phyloP scores from a whole-genome alignment of 2,329 filamentous ascomycete species.

The Aspergillus flavus region DNA sequence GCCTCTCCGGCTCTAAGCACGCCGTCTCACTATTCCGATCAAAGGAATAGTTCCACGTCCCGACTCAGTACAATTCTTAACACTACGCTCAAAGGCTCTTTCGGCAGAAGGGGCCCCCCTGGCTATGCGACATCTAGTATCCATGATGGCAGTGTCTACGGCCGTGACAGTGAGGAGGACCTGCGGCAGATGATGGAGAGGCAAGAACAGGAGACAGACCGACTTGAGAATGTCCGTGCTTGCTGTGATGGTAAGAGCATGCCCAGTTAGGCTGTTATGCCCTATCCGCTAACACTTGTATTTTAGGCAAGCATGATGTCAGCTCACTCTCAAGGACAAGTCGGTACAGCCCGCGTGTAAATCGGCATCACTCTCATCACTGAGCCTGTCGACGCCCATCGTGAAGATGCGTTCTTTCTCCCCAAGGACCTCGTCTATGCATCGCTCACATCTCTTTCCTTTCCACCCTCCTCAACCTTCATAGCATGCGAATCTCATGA shows the following conservation, averaged over 20 bases:
- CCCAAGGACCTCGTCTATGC: conserved; percentile 19
- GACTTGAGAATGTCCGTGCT: conserved; percentile 90
- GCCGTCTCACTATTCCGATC: conserved; percentile 34
- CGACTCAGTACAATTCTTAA: conserved; percentile 53
- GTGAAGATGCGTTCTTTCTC: not conserved
- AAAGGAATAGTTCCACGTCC: conserved; percentile 48
- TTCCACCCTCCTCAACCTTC: conserved; percentile 4
- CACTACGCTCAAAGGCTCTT: conserved; percentile 52
- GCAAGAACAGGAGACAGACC: conserved; percentile 67
- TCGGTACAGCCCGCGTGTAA: conserved; percentile 42
- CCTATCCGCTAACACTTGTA: not conserved
- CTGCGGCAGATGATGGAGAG: conserved; percentile 75
- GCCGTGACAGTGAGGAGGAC: conserved; percentile 79
- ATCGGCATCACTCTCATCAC: conserved; percentile 42
- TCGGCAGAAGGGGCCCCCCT: conserved; percentile 47
- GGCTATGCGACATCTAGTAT: conserved; percentile 38
- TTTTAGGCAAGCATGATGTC: conserved; percentile 72
- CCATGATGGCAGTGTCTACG: conserved; percentile 42
- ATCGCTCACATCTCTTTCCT: conserved; percentile 7
- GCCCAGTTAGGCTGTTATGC: not conserved
- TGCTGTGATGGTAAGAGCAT: conserved; percentile 87
- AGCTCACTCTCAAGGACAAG: conserved; percentile 45
- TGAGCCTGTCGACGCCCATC: conserved; percentile 15
- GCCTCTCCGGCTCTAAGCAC: conserved; percentile 39
- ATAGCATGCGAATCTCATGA: conserved; percentile 18